Conservation (phyloP, 2,329 filamentous ascomycete species). For the Fusarium sacchari region DNA sequence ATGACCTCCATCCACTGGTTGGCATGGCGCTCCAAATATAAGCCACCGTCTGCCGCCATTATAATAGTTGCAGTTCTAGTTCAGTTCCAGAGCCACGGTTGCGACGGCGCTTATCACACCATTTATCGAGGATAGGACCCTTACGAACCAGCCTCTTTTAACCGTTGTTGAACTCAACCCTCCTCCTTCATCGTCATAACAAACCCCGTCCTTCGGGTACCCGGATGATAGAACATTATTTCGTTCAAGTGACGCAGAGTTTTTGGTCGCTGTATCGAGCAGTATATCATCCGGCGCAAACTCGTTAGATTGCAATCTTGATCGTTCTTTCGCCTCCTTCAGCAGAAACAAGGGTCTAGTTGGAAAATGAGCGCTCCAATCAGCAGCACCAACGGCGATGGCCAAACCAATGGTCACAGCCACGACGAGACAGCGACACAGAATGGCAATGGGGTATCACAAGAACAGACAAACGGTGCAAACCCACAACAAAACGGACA, state of each 20-base stretch:
- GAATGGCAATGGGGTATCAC: constrained; percentile 3
- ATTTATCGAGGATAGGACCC: constrained; percentile 3
- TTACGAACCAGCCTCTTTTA: constrained; percentile 29
- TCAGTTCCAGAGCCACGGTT: constrained; percentile 13
- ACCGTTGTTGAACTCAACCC: constrained; percentile 10
- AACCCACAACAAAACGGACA: constrained; percentile 1
- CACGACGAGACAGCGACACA: constrained; percentile 3
- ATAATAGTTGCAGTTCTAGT: constrained; percentile 5
- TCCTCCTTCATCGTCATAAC: constrained; percentile 1
- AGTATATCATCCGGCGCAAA: constrained; percentile 15
- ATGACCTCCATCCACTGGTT: too few relatives aligned
- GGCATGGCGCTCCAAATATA: constrained; percentile 27
- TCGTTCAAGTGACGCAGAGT: constrained; percentile 2
- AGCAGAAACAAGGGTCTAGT: constrained; percentile 2
- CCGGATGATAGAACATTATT: not conserved
- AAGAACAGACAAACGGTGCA: constrained; percentile 3
- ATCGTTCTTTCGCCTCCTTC: constrained; percentile 2
- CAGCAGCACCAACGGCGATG: constrained; percentile 9
- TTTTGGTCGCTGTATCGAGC: not conserved
- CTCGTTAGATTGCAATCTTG: not conserved
- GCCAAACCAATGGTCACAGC: constrained; percentile 22
- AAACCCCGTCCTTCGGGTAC: not conserved
- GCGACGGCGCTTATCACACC: constrained; percentile 39
- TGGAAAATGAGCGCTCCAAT: constrained; percentile 29
- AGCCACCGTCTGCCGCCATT: constrained; percentile 28